Conservation (phyloP, 2,329 filamentous ascomycete genomes). For the Colletotrichum liaoningense region DNA sequence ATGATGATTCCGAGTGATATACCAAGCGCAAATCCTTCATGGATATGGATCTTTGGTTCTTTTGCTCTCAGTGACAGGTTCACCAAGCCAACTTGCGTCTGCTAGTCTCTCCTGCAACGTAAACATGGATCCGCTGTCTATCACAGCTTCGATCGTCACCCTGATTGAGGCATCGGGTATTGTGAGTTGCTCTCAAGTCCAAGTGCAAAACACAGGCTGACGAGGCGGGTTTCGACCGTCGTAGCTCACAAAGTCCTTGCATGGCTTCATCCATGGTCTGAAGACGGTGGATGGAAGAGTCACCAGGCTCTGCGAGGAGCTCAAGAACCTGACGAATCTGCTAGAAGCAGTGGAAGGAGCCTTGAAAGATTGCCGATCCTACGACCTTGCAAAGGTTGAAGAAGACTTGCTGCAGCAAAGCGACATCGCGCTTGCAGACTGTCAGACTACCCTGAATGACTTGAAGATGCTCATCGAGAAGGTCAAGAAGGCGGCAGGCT, state of each 20-base stretch:
- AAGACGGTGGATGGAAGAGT: conserved; percentile 37
- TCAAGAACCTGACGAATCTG: conserved; percentile 37
- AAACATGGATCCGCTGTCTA: not conserved
- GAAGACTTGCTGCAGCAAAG: conserved; percentile 40
- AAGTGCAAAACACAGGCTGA: not conserved
- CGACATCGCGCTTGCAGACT: conserved; percentile 37
- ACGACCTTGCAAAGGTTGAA: conserved; percentile 38
- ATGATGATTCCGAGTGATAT: not conserved
- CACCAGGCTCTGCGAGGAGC: conserved; percentile 37
- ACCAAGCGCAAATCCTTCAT: not conserved
- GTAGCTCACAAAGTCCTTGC: conserved; percentile 31
- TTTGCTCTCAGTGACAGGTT: not conserved
- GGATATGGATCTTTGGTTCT: not conserved
- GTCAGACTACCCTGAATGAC: conserved; percentile 37
- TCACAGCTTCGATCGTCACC: not conserved
- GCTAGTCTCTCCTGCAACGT: not conserved
- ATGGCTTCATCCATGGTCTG: conserved; percentile 32
- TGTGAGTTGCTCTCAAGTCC: conserved; percentile 12
- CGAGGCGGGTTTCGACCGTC: not conserved
- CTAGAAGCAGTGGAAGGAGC: conserved; percentile 38
- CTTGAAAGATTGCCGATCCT: conserved; percentile 37
- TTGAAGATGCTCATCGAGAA: conserved; percentile 36
- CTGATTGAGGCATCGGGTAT: conserved; percentile 19
- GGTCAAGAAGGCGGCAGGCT: conserved; percentile 27
- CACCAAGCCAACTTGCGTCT: not conserved